phyloP scores from a whole-genome alignment of 192 early-diverging fungal genomes.

The Umbelopsis sp. region DNA sequence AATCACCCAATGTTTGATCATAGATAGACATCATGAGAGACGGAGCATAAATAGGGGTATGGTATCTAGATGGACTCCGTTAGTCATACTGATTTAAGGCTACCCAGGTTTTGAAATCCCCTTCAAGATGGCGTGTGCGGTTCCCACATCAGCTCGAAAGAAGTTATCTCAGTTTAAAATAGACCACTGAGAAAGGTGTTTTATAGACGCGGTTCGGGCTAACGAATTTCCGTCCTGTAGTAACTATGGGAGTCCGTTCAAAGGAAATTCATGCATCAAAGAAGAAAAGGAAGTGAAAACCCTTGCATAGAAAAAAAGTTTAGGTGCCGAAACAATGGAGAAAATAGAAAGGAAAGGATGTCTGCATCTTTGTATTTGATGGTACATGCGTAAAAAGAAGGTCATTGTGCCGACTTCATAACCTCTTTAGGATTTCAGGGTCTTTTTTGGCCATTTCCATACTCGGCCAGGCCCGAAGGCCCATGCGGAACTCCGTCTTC shows the following conservation, averaged over 20 bases:
- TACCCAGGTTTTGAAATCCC: not conserved
- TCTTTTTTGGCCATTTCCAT: slow-evolving; percentile 14
- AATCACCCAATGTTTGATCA: no score
- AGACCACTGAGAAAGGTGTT: not conserved
- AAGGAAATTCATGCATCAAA: no score
- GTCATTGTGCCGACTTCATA: slow-evolving; percentile 4
- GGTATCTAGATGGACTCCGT: no score
- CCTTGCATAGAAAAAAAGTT: no score
- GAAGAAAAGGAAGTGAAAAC: no score
- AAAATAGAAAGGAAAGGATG: no score
- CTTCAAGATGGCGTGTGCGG: slow-evolving; percentile 8
- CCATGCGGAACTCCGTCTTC: slow-evolving; percentile 14
- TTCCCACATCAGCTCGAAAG: slow-evolving; percentile 1
- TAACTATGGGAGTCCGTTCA: no score
- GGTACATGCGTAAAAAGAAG: not conserved
- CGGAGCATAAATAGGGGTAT: no score
- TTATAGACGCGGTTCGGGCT: not conserved
- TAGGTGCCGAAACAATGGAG: no score
- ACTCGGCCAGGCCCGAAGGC: slow-evolving; percentile 13
- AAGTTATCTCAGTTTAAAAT: slow-evolving; percentile 9
- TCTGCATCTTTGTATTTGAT: no score
- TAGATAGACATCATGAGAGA: no score
- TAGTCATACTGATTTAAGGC: no score
- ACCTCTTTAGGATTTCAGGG: slow-evolving; percentile 18
- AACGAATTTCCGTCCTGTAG: not conserved